A percentile compares a stretch with the other conserved stretches of the same genome.
Conservation (phyloP, 352 stramenopile genomes). For the Plasmopara halstedii region DNA sequence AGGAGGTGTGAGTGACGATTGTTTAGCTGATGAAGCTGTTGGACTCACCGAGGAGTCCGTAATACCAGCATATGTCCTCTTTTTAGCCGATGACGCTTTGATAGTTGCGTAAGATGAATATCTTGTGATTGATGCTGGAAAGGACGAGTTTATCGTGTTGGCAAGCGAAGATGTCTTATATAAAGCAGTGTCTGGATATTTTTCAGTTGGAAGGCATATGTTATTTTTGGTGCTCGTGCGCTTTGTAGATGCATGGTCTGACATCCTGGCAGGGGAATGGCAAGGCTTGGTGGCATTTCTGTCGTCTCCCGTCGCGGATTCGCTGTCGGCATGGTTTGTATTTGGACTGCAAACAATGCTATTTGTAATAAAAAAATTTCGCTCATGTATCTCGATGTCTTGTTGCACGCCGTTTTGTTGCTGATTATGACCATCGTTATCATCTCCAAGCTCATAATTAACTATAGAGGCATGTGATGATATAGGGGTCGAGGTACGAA, state of each 20-base stretch:
- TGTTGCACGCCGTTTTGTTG: constrained; percentile 1
- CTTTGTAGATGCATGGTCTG: constrained; percentile 1
- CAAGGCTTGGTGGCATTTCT: too few species aligned
- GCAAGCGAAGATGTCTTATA: constrained; percentile 3
- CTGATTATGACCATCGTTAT: constrained; percentile 3
- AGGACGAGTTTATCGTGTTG: too few species aligned
- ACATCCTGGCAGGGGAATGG: too few species aligned
- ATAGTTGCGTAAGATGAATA: constrained; percentile 5
- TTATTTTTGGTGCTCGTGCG: not conserved
- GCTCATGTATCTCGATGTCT: constrained; percentile 14
- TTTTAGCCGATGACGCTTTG: constrained; percentile 8
- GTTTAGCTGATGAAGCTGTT: constrained; percentile 13
- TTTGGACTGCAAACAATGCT: not conserved
- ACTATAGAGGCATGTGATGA: constrained; percentile 11
- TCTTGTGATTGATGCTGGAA: too few species aligned
- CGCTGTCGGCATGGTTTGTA: constrained; percentile 3
- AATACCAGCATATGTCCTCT: constrained; percentile 4
- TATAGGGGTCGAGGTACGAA: constrained; percentile 1
- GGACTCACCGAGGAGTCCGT: constrained; percentile 9
- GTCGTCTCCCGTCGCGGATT: constrained; percentile 8
- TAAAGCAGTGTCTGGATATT: constrained; percentile 7
- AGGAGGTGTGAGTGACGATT: constrained; percentile 4
- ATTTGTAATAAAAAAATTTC: constrained; percentile 2
- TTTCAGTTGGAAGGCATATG: not conserved
- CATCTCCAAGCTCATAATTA: constrained; percentile 17